phyloP scores from a whole-genome alignment of 1,139 yeast species.

The Candida tetrigidarum region DNA sequence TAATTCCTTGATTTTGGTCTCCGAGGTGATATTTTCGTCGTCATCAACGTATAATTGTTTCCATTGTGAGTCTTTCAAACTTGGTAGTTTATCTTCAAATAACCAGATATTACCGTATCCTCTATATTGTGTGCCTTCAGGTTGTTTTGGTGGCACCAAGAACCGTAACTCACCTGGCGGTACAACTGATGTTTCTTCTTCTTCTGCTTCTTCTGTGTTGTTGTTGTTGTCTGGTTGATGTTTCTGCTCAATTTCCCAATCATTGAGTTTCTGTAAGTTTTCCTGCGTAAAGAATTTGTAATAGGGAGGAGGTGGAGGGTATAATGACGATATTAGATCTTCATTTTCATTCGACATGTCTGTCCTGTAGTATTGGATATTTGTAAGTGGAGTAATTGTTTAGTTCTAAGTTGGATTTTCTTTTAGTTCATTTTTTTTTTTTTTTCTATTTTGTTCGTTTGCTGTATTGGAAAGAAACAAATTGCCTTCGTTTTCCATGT shows the following conservation, averaged over 20 bases:
- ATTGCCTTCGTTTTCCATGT: too few relatives aligned
- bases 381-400: too few relatives aligned
- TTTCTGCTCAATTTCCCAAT: constrained; percentile 22
- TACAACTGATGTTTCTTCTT: constrained; percentile 10
- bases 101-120: constrained; percentile 88
- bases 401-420: too few relatives aligned
- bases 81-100: constrained; percentile 69
- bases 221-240: neutral
- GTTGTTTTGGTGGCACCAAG: constrained; percentile 69
- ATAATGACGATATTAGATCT: constrained; percentile 64
- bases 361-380: too few relatives aligned
- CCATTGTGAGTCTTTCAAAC: constrained; percentile 69
- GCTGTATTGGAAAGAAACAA: too few relatives aligned
- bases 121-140: constrained; percentile 62
- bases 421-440: too few relatives aligned
- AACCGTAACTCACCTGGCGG: constrained; percentile 51
- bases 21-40: constrained; percentile 51
- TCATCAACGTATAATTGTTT: constrained; percentile 60
- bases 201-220: constrained; percentile 1
- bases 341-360: constrained; percentile 26
- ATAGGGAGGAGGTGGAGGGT: constrained; percentile 88
- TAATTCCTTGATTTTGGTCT: constrained; percentile 63
- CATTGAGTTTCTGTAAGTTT: constrained; percentile 46
- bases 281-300: constrained; percentile 68
- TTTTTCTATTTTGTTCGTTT: too few relatives aligned